A percentile compares a stretch with the other conserved stretches of the same genome.
These are phyloP conservation scores for Lepidopterella palustris DNA, from an alignment of 495 filamentous ascomycete species.

Conservation along the genomic window DNA sequence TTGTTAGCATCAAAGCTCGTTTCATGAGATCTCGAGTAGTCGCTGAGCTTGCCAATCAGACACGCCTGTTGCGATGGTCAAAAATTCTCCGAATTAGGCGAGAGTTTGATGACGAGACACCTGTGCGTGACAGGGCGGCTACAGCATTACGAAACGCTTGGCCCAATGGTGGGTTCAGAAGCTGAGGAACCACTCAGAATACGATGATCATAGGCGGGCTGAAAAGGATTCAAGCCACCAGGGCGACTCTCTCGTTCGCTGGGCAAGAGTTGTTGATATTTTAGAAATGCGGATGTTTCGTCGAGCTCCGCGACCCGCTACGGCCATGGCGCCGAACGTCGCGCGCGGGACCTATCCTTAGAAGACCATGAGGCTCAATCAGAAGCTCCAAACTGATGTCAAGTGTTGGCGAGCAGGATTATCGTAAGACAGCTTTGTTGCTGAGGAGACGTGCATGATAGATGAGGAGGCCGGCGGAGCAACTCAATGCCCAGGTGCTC, in stretches of 20 bases:
- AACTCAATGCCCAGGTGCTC: not conserved
- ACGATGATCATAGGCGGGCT: not conserved
- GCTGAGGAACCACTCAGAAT: conserved; percentile 19
- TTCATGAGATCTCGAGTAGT: conserved; percentile 30
- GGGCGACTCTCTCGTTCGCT: conserved; percentile 8
- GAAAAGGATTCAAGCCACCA: conserved; percentile 22
- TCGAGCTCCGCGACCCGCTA: conserved; percentile 21
- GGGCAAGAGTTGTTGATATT: conserved; percentile 13
- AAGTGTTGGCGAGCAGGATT: conserved; percentile 1
- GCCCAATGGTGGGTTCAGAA: conserved; percentile 15
- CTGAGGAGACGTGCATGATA: conserved; percentile 20
- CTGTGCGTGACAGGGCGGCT: conserved; percentile 24
- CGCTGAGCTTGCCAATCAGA: conserved; percentile 27
- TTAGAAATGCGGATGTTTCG: conserved; percentile 14
- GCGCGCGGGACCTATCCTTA: conserved; percentile 31
- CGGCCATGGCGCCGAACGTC: conserved; percentile 15
- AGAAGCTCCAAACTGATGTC: conserved; percentile 9
- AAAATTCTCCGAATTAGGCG: conserved; percentile 26
- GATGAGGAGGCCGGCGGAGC: conserved; percentile 10
- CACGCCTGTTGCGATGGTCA: conserved; percentile 10
- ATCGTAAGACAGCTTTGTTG: conserved; percentile 16
- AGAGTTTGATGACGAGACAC: conserved; percentile 6
- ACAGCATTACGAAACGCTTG: conserved; percentile 20
- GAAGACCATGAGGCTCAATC: conserved; percentile 24
- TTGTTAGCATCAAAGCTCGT: conserved; percentile 14